Conservation (phyloP, 345 rosid species). For the Eucalyptus erythrocorys region DNA sequence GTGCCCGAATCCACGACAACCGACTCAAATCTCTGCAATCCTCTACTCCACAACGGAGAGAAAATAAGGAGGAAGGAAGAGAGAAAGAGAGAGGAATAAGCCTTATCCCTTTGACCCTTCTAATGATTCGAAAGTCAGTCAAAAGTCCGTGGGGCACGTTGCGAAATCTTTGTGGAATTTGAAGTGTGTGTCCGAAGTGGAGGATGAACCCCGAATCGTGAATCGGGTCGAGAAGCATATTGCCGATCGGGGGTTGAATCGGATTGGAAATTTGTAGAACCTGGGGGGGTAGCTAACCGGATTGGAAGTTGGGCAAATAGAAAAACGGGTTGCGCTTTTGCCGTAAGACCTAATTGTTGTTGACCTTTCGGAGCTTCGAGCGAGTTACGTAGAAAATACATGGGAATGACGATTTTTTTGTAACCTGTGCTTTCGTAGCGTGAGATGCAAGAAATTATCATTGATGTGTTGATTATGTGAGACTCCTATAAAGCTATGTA, state of each 20-base stretch:
- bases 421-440: not conserved
- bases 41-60: not conserved
- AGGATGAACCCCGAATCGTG: not conserved
- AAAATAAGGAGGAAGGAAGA: not conserved
- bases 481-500: not conserved
- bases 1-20: not conserved
- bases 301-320: not conserved
- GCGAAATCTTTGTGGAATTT: not conserved
- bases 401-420: not conserved
- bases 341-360: not conserved
- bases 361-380: not conserved
- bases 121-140: not conserved
- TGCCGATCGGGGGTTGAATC: not conserved
- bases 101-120: not conserved
- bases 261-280: not conserved
- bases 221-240: not conserved
- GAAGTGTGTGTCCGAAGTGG: not conserved
- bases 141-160: not conserved
- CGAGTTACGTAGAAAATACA: not conserved
- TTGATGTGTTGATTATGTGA: not conserved
- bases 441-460: not conserved
- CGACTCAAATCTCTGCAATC: not conserved
- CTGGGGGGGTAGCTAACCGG: not conserved
- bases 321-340: not conserved
- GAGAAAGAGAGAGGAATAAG: not conserved